phyloP scores from a whole-genome alignment of 345 rosid species.

The Ceriops zippeliana region DNA sequence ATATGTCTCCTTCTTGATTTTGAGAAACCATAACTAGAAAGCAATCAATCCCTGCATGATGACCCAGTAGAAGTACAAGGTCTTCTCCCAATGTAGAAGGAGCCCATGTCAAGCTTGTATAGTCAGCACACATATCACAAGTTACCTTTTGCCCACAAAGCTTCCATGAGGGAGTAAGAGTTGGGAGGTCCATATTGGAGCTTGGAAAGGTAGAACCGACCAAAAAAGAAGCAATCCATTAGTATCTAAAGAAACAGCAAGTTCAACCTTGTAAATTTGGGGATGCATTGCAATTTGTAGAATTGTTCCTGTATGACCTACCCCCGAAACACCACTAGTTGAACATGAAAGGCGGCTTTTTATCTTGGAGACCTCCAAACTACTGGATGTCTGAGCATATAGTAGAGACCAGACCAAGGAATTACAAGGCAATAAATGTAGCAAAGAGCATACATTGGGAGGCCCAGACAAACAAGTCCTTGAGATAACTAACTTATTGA shows the following conservation, averaged over 20 bases:
- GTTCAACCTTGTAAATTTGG: slow-evolving; percentile 38
- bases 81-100: slow-evolving; percentile 56
- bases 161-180: slow-evolving; percentile 55
- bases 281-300: slow-evolving; percentile 66
- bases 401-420: slow-evolving; percentile 53
- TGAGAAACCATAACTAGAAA: slow-evolving; percentile 53
- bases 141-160: slow-evolving; percentile 51
- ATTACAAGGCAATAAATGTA: slow-evolving; percentile 51
- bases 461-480: slow-evolving; percentile 54
- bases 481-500: slow-evolving; percentile 50
- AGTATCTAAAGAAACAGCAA: slow-evolving; percentile 74
- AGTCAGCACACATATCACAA: slow-evolving; percentile 36
- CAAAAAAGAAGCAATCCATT: slow-evolving; percentile 73
- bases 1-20: slow-evolving; percentile 29
- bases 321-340: slow-evolving; percentile 35
- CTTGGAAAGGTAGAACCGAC: slow-evolving; percentile 46
- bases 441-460: slow-evolving; percentile 56
- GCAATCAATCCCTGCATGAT: slow-evolving; percentile 75
- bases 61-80: slow-evolving; percentile 62
- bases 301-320: slow-evolving; percentile 64
- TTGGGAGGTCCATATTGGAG: slow-evolving; percentile 39
- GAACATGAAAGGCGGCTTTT: slow-evolving; percentile 32
- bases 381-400: slow-evolving; percentile 31
- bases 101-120: slow-evolving; percentile 82
- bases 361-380: slow-evolving; percentile 28